Conservation (phyloP, 306 rosid species). For the Inga oerstediana region DNA sequence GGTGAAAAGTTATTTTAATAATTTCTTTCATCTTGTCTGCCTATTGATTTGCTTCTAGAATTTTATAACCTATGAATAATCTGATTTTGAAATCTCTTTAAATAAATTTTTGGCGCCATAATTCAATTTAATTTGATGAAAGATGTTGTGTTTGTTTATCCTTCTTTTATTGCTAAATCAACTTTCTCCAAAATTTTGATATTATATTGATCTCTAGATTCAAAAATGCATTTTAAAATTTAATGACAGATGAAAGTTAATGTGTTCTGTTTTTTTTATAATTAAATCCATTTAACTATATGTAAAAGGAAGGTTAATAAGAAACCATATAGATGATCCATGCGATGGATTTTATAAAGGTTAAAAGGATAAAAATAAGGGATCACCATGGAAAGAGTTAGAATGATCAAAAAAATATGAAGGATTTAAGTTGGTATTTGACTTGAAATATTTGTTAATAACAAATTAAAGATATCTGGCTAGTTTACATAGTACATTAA, state of each 20-base stretch:
- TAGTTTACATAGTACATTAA: background rate
- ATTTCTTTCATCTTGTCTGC: background rate
- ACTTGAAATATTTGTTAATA: background rate
- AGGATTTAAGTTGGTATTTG: conserved; percentile 8
- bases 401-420: background rate
- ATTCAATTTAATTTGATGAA: background rate
- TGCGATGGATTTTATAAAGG: background rate
- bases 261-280: too few relatives aligned
- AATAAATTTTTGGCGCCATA: background rate
- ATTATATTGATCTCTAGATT: too few relatives aligned
- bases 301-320: background rate
- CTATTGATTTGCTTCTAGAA: background rate
- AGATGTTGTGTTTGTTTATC: background rate
- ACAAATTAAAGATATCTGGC: conserved; percentile 4
- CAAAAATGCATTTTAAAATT: too few relatives aligned
- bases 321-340: background rate
- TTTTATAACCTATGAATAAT: background rate
- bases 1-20: background rate
- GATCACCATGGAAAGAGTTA: background rate
- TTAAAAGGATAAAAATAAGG: background rate
- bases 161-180: background rate
- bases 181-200: background rate
- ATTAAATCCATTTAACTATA: too few relatives aligned
- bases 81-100: background rate
- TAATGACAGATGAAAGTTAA: too few relatives aligned